Percentiles rank a stretch among this genome's conserved stretches.
phyloP scores from a whole-genome alignment of 179 eudicot species.

The Spergularia azorica region DNA sequence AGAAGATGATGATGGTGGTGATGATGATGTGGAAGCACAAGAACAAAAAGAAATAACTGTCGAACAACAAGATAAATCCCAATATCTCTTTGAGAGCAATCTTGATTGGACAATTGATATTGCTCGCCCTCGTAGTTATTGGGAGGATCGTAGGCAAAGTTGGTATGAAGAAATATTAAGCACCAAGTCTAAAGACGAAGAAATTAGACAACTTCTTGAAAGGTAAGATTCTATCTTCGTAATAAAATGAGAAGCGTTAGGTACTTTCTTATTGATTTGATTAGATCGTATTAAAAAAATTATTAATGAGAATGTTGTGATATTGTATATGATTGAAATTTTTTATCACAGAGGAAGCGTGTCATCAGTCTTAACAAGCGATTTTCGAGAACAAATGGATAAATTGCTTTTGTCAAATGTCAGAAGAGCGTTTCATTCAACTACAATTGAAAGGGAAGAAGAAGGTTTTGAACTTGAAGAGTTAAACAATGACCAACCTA shows the following conservation, averaged over 20 bases:
- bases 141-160: constrained; percentile 76
- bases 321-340: neutral
- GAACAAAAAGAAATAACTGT: no score
- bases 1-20: no score
- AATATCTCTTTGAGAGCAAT: constrained; percentile 29
- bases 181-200: constrained; percentile 54
- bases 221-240: constrained; percentile 40
- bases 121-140: constrained; percentile 77
- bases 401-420: constrained; percentile 46
- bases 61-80: neutral
- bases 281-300: no score
- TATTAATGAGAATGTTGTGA: no score
- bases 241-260: no score
- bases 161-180: constrained; percentile 75
- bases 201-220: constrained; percentile 66
- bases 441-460: constrained; percentile 23
- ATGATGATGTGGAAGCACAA: no score
- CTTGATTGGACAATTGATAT: constrained; percentile 70
- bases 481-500: neutral
- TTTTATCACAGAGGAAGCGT: constrained; percentile 57
- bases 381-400: constrained; percentile 62
- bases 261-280: no score
- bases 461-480: neutral
- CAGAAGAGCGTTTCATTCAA: constrained; percentile 30
- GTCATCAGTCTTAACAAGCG: constrained; percentile 66